A percentile compares a stretch with the other conserved stretches of the same genome.
phyloP scores from a whole-genome alignment of 148 eudicot genomes.

The Selenicereus undatus region DNA sequence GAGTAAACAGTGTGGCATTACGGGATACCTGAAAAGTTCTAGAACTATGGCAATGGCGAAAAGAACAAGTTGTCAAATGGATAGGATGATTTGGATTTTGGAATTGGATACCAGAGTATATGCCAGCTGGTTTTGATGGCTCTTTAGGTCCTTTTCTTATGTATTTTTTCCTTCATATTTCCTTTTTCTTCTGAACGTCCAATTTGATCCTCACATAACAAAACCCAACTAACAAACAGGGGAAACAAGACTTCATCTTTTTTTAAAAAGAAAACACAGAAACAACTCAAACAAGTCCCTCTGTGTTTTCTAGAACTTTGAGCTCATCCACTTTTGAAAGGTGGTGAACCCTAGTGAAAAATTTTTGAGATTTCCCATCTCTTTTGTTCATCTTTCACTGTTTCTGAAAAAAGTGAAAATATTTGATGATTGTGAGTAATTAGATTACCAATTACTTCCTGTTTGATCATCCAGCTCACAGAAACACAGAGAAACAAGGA shows the following conservation, averaged over 20 bases:
- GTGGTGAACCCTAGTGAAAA: background rate
- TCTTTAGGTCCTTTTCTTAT: background rate
- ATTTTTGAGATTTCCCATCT: background rate
- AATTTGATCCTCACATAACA: background rate
- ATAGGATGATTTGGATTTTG: constrained; percentile 20
- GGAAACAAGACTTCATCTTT: background rate
- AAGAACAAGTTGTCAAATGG: background rate
- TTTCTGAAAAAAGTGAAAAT: background rate
- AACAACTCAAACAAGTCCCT: no score
- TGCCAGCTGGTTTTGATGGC: constrained; percentile 3
- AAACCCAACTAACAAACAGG: background rate
- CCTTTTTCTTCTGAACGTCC: background rate
- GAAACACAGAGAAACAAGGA: background rate
- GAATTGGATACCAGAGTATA: constrained; percentile 19
- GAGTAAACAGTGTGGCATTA: background rate
- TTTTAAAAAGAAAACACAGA: no score
- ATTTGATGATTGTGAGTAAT: background rate
- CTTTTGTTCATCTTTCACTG: background rate
- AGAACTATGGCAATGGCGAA: background rate
- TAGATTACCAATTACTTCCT: background rate
- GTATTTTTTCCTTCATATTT: background rate
- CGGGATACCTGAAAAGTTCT: background rate
- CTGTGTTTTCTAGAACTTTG: background rate
- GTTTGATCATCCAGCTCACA: constrained; percentile 9
- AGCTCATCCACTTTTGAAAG: background rate